Evolutionary conservation across 2,329 filamentous ascomycete genomes (phyloP), one percentile per base, ranked within the genome.

Genomic region (Diaporthe sp.): DNA sequence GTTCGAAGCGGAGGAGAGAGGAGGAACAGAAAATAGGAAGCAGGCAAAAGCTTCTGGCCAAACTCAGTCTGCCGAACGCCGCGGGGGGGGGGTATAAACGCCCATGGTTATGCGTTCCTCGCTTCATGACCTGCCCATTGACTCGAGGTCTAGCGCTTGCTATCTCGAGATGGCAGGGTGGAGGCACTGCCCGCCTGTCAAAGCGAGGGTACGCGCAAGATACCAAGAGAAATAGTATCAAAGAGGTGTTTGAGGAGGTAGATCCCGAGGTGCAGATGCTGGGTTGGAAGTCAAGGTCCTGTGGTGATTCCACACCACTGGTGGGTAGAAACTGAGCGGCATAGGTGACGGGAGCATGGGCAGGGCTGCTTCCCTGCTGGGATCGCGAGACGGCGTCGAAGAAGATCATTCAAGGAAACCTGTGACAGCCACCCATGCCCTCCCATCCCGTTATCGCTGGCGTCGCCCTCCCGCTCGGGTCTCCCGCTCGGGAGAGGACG

Each of bases 201-300:
- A 17, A 28, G 37, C 58, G 57, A 59, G 37, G 68, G 55, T 72
- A 72, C 51, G 31, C 68, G 68, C 59, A 53, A 67, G 67, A 65
- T 46, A 62, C 69, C n/a, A 57, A 62, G 59, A 62, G 49, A 55
- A 69, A 51, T 31, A 19, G 70, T 58, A 44, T 65, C 44, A 34
- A 53, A 39, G 12, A 55, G 31, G 70, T 65, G 74, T 75, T 75
- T 75, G 74, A 75, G 61, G 57, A 69, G 61, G 74, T 72, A 62
- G 74, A 75, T 73, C 70, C 72, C 53, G 62, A 59, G 59, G 61
- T 55, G 72, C 72, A 68, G 49, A 49, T 44, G 46, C 69, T 42
- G 31, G 67, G 55, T 28, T 57, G 19, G 12, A 10, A 31, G 34
- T 55, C 74, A 59, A 65, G 55, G 34, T 51, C 17, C n/a, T 46